phyloP scores from a whole-genome alignment of 2,329 filamentous ascomycete genomes.

The Trichoderma guizhouense region DNA sequence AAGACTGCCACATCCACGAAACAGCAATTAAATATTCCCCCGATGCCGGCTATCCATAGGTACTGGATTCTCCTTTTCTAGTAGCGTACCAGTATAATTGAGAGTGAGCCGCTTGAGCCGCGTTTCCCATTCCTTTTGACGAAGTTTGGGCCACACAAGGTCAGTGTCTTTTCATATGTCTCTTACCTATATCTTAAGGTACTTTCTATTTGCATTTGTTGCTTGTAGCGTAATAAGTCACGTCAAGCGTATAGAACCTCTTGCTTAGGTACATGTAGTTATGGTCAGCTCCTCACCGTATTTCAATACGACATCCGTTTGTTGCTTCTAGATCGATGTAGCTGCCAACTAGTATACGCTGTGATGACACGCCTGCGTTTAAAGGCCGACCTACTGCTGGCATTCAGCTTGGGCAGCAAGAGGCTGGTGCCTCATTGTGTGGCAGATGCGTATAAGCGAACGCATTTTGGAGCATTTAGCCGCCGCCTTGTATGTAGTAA shows the following conservation, averaged over 20 bases:
- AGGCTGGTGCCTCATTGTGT: background rate
- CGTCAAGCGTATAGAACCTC: background rate
- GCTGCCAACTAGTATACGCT: background rate
- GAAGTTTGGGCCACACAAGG: background rate
- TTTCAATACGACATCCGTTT: background rate
- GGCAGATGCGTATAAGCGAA: background rate
- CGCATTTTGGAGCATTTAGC: background rate
- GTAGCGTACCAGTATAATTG: background rate
- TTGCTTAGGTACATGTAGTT: too few relatives aligned
- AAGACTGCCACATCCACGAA: too few relatives aligned
- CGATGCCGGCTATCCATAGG: too few relatives aligned
- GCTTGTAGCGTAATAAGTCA: background rate
- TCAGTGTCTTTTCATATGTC: background rate
- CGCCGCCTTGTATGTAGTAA: background rate
- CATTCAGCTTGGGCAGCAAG: background rate
- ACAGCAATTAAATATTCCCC: too few relatives aligned
- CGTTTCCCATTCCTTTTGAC: background rate
- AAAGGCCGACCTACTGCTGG: background rate
- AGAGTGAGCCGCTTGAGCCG: background rate
- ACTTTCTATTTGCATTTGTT: background rate
- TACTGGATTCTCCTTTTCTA: too few relatives aligned
- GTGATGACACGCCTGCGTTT: too few relatives aligned
- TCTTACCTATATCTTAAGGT: too few relatives aligned
- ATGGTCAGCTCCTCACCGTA: background rate
- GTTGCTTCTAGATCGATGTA: background rate